Evolutionary conservation across 495 filamentous ascomycete genomes (phyloP).

Genomic region (Trichoderma orchidacearum): DNA sequence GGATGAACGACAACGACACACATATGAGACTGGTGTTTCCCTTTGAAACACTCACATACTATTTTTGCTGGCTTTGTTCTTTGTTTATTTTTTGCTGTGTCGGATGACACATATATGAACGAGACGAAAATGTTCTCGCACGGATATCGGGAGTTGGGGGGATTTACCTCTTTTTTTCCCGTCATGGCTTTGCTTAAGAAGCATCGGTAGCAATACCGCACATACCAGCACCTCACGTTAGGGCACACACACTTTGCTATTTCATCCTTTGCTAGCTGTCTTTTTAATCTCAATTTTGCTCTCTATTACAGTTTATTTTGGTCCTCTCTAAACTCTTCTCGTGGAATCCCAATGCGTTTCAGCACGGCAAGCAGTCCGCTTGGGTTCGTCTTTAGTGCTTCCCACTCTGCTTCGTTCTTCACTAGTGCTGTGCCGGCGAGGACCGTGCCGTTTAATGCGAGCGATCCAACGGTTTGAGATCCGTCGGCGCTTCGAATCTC

Average conservation of each 20-base stretch:
- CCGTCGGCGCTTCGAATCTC: constrained; percentile 19
- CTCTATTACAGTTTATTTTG: not conserved
- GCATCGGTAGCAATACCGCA: too few relatives aligned
- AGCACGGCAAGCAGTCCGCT: constrained; percentile 40
- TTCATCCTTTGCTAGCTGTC: not conserved
- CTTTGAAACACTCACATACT: too few relatives aligned
- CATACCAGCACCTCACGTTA: not conserved
- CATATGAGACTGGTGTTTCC: too few relatives aligned
- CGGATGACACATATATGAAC: too few relatives aligned
- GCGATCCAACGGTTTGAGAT: constrained; percentile 31
- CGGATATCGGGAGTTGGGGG: too few relatives aligned
- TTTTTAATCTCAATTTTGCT: not conserved
- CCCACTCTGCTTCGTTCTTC: constrained; percentile 59
- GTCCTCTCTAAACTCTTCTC: not conserved
- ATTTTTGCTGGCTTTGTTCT: too few relatives aligned
- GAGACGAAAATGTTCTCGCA: too few relatives aligned
- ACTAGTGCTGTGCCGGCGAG: constrained; percentile 75
- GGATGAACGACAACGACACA: too few relatives aligned
- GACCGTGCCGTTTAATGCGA: constrained; percentile 65
- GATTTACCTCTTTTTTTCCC: too few relatives aligned
- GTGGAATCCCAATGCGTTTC: constrained; percentile 44
- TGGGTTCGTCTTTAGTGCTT: constrained; percentile 38
- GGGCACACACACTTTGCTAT: not conserved
- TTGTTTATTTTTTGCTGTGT: too few relatives aligned
- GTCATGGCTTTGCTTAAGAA: too few relatives aligned